These are phyloP conservation scores for Phytopythium kandeliae DNA, from an alignment of 352 stramenopile species.

Conservation along the genomic window DNA sequence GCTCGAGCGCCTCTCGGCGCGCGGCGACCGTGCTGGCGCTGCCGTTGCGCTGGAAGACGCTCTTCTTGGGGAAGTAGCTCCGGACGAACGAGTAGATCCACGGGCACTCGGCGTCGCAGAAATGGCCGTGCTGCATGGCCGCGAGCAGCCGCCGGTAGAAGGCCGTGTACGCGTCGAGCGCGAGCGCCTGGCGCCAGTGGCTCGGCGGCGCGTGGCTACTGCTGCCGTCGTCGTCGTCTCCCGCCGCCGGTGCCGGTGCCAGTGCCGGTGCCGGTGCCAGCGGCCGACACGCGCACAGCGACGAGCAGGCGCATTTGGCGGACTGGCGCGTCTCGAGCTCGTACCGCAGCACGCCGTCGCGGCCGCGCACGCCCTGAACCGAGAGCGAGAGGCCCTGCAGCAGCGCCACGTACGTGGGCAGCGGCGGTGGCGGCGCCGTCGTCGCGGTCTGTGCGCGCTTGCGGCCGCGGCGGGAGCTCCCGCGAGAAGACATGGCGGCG, in stretches of 20 bases:
- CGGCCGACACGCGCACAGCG: background rate
- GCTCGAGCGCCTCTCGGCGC: constrained; percentile 17
- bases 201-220: constrained; percentile 2
- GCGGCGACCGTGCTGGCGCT: constrained; percentile 17
- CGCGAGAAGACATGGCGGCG: background rate
- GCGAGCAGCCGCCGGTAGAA: constrained; percentile 13
- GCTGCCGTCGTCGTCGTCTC: too few species aligned
- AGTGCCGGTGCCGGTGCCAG: background rate
- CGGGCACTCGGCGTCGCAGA: constrained; percentile 15
- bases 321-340: constrained; percentile 12
- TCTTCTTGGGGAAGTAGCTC: constrained; percentile 27
- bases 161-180: constrained; percentile 15
- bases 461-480: constrained; percentile 13
- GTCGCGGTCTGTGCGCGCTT: constrained; percentile 10
- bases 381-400: constrained; percentile 16
- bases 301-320: background rate
- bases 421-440: background rate
- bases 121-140: constrained; percentile 14
- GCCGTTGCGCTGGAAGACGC: constrained; percentile 12
- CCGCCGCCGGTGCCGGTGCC: too few species aligned
- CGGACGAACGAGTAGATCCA: constrained; percentile 26
- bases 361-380: constrained; percentile 9
- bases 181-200: constrained; percentile 10
- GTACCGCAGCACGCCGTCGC: constrained; percentile 12
- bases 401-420: constrained; percentile 23